Evolutionary conservation across 345 rosid species (phyloP), one percentile per base, ranked within the genome.

Genomic region (Hypericum androsaemum): DNA sequence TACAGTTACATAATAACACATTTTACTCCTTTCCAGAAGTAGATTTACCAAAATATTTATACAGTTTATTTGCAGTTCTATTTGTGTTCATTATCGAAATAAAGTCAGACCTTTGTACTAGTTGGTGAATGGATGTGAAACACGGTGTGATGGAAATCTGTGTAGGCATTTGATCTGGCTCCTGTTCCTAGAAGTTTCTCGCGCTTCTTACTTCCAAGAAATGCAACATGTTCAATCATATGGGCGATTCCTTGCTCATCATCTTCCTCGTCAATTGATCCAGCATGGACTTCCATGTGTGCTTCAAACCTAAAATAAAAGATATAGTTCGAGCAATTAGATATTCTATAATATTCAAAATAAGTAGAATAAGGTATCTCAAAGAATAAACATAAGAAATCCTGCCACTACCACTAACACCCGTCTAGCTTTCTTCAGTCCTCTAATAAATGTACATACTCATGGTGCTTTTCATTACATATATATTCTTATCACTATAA

Each of bases 241-340:
- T 92, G 98, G 14, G 98, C 98, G 52, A 92, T 92, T 69, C 98
- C 98, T 74, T 92, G 98, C 71, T 92, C 97, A 71, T 92, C 98
- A 56, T 83, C 88, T 80, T 86, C 97, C 78, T 92, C 98, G 15
- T 92, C 98, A 61, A 92, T 82, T 7, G 98, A 88, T 57, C 98
- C 98, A 40, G 62, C 97, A 73, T 92, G 98, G 66, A 92, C 94
- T 81, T 92, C 98, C 94, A 88, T 88, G 68, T 92, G 98, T 61
- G 98, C 98, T 68, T 88, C 98, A 71, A 92, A 85, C 86, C 98
- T 90, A 68, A 53, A 69, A 59, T 57, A 66, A 54, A 59, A 68
- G 10, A 68, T 52, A 13, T 43, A 14, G 43, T 58, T n/a, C n/a
- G n/a, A n/a, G n/a, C n/a, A n/a, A n/a, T n/a, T n/a, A n/a, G n/a